Conservation (phyloP, 2,329 filamentous ascomycete species). For the Sporothrix brunneoviolacea region DNA sequence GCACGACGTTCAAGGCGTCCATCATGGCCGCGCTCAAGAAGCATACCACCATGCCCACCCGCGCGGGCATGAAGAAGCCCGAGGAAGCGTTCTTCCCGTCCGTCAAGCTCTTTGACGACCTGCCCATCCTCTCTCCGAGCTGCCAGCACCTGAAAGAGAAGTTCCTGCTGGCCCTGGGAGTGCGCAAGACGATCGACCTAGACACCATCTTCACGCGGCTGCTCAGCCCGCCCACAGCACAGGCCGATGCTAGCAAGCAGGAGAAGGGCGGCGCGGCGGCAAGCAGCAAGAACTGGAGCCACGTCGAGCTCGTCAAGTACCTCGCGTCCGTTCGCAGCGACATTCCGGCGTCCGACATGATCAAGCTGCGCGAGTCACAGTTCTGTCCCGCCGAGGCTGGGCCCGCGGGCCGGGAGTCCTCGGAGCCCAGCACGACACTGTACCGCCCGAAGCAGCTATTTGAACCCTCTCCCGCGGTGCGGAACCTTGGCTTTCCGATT, state of each 20-base stretch:
- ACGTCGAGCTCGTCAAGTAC: conserved; percentile 92
- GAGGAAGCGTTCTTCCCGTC: conserved; percentile 82
- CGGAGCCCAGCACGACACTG: conserved; percentile 43
- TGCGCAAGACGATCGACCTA: conserved; percentile 90
- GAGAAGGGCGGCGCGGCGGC: not conserved
- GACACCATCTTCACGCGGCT: conserved; percentile 88
- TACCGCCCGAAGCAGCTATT: conserved; percentile 76
- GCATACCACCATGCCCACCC: conserved; percentile 79
- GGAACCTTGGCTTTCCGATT: conserved; percentile 65
- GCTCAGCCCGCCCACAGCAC: conserved; percentile 52
- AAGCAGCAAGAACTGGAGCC: conserved; percentile 64
- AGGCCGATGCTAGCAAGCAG: conserved; percentile 20
- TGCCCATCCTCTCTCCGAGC: conserved; percentile 66
- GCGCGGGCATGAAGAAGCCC: conserved; percentile 79
- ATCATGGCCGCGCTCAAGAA: conserved; percentile 59
- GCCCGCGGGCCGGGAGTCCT: conserved; percentile 47
- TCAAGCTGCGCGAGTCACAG: conserved; percentile 66
- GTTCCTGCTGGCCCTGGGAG: conserved; percentile 73
- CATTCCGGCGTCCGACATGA: conserved; percentile 76
- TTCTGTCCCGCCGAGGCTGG: conserved; percentile 75
- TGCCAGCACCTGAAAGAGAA: conserved; percentile 84
- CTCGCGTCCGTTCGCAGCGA: conserved; percentile 83
- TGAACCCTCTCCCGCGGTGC: conserved; percentile 66
- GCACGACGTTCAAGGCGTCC: conserved; percentile 56
- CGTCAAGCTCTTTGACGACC: conserved; percentile 92